Conservation (phyloP, 148 eudicot genomes). For the Diospyros lotus region DNA sequence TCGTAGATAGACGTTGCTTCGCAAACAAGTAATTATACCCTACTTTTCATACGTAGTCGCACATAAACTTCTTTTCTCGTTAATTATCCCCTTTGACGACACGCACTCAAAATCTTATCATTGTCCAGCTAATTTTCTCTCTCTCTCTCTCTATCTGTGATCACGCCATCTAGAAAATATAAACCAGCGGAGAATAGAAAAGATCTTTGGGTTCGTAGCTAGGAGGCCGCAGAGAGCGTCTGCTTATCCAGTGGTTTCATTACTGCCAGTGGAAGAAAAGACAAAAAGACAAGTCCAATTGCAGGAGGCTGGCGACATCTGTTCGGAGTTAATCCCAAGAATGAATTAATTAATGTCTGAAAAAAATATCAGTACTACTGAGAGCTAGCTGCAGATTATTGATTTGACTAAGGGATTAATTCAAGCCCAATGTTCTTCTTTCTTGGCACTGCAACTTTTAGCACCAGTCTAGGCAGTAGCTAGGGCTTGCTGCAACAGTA, state of each 20-base stretch:
- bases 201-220: conserved; percentile 14
- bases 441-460: no score
- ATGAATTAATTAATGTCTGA: conserved; percentile 24
- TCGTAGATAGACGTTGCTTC: conserved; percentile 41
- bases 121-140: background rate
- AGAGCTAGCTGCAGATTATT: no score
- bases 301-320: conserved; percentile 14
- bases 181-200: background rate
- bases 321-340: conserved; percentile 5
- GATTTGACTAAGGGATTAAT: no score
- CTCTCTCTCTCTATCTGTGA: background rate
- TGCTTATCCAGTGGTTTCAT: conserved; percentile 10
- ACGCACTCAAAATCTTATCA: conserved; percentile 22
- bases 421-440: no score
- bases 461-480: no score
- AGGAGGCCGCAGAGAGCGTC: conserved; percentile 9
- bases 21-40: conserved; percentile 37
- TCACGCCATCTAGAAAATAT: conserved; percentile 3
- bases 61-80: background rate
- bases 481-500: no score
- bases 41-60: conserved; percentile 5
- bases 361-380: background rate
- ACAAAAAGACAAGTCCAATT: background rate
- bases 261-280: conserved; percentile 11
- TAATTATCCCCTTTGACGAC: conserved; percentile 31